Evolutionary conservation across 148 eudicot species (phyloP).

Genomic region (Silene conica): DNA sequence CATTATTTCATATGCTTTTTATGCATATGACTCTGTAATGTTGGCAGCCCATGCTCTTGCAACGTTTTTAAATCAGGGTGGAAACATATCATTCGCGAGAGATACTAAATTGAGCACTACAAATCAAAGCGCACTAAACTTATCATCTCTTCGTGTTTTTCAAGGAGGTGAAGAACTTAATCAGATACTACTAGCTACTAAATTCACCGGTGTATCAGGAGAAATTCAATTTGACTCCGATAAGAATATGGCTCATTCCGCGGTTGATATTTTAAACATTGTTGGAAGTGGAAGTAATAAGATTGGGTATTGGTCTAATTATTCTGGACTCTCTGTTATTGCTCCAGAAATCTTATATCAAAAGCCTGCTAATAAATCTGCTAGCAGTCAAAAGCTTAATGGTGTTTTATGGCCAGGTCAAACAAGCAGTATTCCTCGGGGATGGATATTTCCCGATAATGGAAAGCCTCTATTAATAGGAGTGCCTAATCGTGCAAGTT

Average conservation of each 20-base stretch:
- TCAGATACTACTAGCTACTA: constrained; percentile 33
- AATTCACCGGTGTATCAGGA: constrained; percentile 61
- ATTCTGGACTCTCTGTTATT: constrained; percentile 61
- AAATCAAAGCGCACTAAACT: constrained; percentile 37
- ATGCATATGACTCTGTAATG: constrained; percentile 93
- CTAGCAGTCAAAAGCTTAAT: constrained; percentile 38
- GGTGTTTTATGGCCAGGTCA: constrained; percentile 87
- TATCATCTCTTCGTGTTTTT: constrained; percentile 48
- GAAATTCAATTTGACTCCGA: constrained; percentile 48
- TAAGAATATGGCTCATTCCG: constrained; percentile 55
- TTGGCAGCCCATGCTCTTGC: constrained; percentile 69
- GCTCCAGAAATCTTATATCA: constrained; percentile 53
- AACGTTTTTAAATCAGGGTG: constrained; percentile 46
- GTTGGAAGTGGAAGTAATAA: constrained; percentile 58
- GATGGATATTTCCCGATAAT: constrained; percentile 89
- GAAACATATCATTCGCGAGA: constrained; percentile 42
- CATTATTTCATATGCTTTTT: constrained; percentile 66
- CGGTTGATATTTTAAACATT: constrained; percentile 59
- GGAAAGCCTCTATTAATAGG: constrained; percentile 68
- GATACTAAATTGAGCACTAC: constrained; percentile 42
- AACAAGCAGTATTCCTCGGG: constrained; percentile 51
- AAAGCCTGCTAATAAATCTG: constrained; percentile 44
- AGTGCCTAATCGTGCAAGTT: constrained; percentile 69
- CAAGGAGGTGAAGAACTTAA: constrained; percentile 56
- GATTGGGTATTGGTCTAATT: constrained; percentile 77